A percentile compares a stretch with the other conserved stretches of the same genome.
phyloP scores from a whole-genome alignment of 1,139 yeast genomes.

The Yamadazyma oceani region DNA sequence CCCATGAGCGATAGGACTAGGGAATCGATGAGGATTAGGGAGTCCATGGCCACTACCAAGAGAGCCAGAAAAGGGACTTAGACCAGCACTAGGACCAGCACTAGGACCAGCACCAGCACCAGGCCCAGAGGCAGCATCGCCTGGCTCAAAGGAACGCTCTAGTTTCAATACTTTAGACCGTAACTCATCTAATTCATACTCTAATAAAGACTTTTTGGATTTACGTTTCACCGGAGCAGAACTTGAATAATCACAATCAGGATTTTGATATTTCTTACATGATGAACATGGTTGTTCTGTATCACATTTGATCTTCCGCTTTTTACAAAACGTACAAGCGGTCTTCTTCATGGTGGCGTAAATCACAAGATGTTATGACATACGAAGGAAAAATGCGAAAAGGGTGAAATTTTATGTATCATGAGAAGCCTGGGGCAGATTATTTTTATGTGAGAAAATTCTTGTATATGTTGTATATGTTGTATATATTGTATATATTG shows the following conservation, averaged over 20 bases:
- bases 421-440: too few species aligned
- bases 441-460: too few species aligned
- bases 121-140: neutral
- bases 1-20: too few species aligned
- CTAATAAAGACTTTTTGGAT: neutral
- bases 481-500: too few species aligned
- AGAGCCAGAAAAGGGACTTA: neutral
- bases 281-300: conserved; percentile 8
- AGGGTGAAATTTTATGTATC: too few species aligned
- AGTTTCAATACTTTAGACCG: neutral
- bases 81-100: neutral
- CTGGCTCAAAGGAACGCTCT: neutral
- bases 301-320: conserved; percentile 11
- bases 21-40: too few species aligned
- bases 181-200: conserved; percentile 2
- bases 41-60: neutral
- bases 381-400: too few species aligned
- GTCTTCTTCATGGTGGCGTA: conserved; percentile 4
- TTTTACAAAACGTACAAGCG: conserved; percentile 10
- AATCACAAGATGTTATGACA: too few species aligned
- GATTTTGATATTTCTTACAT: conserved; percentile 7
- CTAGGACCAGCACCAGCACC: neutral
- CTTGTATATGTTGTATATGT: too few species aligned
- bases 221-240: conserved; percentile 4
- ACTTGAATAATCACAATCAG: conserved; percentile 4